A percentile compares a stretch with the other conserved stretches of the same genome.
phyloP scores from a whole-genome alignment of 495 filamentous ascomycete species.

The Penicillium maclennaniae region DNA sequence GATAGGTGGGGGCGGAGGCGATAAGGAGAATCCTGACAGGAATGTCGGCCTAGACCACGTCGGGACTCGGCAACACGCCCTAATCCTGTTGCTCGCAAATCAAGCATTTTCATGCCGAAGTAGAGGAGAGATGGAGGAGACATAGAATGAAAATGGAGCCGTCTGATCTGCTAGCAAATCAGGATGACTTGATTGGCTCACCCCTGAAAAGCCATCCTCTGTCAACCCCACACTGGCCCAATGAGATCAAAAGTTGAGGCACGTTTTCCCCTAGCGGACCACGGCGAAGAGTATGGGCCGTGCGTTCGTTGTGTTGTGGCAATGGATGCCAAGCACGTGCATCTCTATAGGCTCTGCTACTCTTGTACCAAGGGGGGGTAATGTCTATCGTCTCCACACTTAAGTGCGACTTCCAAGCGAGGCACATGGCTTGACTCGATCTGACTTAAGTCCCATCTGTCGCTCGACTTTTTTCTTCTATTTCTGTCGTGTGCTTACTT shows the following conservation, averaged over 20 bases:
- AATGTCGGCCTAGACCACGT: too few species aligned
- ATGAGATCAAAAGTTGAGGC: conserved; percentile 26
- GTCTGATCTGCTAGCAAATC: not conserved
- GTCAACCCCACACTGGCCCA: not conserved
- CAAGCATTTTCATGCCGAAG: too few species aligned
- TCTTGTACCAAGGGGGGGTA: not conserved
- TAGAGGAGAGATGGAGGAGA: too few species aligned
- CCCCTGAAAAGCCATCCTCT: not conserved
- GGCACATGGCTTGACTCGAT: not conserved
- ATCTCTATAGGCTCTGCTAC: conserved; percentile 30
- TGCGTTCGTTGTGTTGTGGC: conserved; percentile 12
- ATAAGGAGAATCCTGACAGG: not conserved
- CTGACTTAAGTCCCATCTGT: not conserved
- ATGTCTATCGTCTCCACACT: conserved; percentile 10
- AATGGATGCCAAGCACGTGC: conserved; percentile 32
- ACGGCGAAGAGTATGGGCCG: conserved; percentile 27
- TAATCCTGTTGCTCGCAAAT: too few species aligned
- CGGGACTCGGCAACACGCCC: too few species aligned
- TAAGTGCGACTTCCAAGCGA: conserved; percentile 11
- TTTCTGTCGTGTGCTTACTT: conserved; percentile 1
- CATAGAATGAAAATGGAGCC: too few species aligned
- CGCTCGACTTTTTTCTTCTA: not conserved
- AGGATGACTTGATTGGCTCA: conserved; percentile 3
- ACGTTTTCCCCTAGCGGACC: too few species aligned
- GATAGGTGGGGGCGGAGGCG: not conserved